Base-by-base conservation (phyloP, 2,329 filamentous ascomycete species). In the Diaporthe caulivora region DNA sequence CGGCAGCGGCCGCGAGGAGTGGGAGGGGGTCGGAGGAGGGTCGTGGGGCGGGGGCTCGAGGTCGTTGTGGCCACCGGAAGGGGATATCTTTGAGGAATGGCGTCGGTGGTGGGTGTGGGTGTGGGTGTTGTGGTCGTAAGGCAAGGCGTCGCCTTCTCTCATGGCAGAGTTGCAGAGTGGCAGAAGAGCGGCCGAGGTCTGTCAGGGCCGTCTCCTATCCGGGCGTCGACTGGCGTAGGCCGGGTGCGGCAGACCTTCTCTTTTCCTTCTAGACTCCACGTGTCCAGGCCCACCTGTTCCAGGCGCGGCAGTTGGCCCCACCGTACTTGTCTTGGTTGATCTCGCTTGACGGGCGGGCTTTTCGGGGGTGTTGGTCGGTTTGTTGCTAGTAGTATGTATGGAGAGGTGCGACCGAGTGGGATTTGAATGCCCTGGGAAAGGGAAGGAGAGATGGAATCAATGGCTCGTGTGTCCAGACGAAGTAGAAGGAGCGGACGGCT, bases 1-100 rank as follows among this genome's bases (percentile, higher is more conserved):
- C 54, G 68, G 71, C 62, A 75, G 60, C 47, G 65, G 67, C 49
- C 44, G 37, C 44, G 54, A 67, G 51, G 58, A 29, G 18, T 17
- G 34, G 18, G 58, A n/a, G 13, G 57, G 57, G 13, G 6, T 40
- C 37, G 42, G 29, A 49, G 37, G 57, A 24, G 34, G 18, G 13
- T 49, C 7, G 29, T 49, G 64, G 40, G 31, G 58, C 15, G 40
- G 64, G 10, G 44, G 21, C 57, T 47, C 53, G 11, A 29, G 11
- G 17, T 65, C 21, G 55, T 57, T 37, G 64, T 74, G 64, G 60
- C 51, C 40, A 10, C 72, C 67, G 7, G 67, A 71, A 1, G 68
- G 68, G 40, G 70, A 58, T 40, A 70, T 57, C 31, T 24, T 72
- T 11, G 62, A 37, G n/a, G 64, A 67, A 17, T 44, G 60, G 31